Base-by-base conservation (phyloP, 2,329 filamentous ascomycete species). In the Pochonia chlamydosporia region DNA sequence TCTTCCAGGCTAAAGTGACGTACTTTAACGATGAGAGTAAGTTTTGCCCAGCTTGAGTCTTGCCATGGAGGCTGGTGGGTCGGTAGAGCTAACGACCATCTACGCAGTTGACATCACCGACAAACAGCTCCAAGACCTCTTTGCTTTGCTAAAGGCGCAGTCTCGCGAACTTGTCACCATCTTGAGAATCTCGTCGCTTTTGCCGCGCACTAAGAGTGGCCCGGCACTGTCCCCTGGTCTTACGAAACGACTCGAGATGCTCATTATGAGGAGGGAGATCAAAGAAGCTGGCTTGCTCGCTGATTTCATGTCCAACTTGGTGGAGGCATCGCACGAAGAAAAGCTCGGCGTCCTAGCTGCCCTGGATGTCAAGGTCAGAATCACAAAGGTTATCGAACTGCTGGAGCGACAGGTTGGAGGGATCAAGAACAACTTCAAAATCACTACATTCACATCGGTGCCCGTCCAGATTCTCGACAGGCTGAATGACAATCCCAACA, bases 231-330 rank as follows among this genome's bases (percentile, higher is more conserved):
- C 90, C 3, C 91, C 92, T 1, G 72, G 92, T n/a, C 77, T 97
- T 44, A 89, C 89, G 0, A 82, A 90, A 43, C 82, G 91, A 44
- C 79, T 99, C 37, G 91, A 97, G 60, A 70, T 91, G 45, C 93
- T 89, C 65, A 96, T 99, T 53, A 78, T 83, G 26, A 83, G 85
- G 63, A 95, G 93, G 62, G 84, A 89, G 49, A 65, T 93, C 43
- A 75, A 81, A 36, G 90, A 97, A 56, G 91, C 91, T 1, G 92
- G 92, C 2, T 72, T 82, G 8, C 75, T 99, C 9, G 92, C 93
- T 6, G 93, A 99, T 64, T 97, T 97, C 63, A 96, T 99, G 89
- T 85, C 89, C 33, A 95, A 96, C 62, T 79, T 97, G 21, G 81
- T 95, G 3, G 89, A 96, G 53, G 84, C 87, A 43, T 86, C 82